Evolutionary conservation across 2,329 filamentous ascomycete species (phyloP).

Genomic region (Hypoxylon sp.): DNA sequence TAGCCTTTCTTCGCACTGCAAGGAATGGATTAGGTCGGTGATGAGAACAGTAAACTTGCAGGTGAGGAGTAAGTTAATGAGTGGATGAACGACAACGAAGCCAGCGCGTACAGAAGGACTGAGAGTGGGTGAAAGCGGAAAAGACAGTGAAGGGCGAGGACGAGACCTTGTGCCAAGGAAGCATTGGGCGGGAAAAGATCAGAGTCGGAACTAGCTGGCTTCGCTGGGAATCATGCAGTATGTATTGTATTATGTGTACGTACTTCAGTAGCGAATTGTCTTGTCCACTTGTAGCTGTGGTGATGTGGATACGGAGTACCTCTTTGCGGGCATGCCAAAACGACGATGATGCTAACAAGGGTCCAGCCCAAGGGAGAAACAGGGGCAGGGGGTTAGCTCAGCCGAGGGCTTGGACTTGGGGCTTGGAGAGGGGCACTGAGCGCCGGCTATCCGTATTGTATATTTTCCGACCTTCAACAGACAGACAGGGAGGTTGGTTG

Average conservation of each 20-base stretch:
- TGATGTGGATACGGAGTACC: slow-evolving; percentile 51
- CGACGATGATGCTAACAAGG: slow-evolving; percentile 53
- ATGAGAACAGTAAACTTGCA: slow-evolving; percentile 43
- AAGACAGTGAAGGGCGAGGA: slow-evolving; percentile 47
- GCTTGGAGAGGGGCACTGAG: slow-evolving; percentile 31
- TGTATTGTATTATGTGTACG: slow-evolving; percentile 30
- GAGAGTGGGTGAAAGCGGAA: slow-evolving; percentile 49
- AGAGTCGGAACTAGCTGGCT: slow-evolving; percentile 42
- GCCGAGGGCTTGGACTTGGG: slow-evolving; percentile 40
- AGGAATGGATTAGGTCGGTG: slow-evolving; percentile 47
- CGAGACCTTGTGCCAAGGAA: slow-evolving; percentile 48
- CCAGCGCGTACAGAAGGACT: slow-evolving; percentile 52
- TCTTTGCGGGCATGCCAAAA: slow-evolving; percentile 49
- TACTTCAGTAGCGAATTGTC: slow-evolving; percentile 11
- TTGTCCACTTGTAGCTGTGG: slow-evolving; percentile 40
- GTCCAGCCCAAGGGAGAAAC: slow-evolving; percentile 44
- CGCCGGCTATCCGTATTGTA: slow-evolving; percentile 25
- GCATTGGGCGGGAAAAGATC: slow-evolving; percentile 49
- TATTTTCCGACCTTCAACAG: slow-evolving; percentile 15
- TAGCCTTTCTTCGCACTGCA: slow-evolving; percentile 42
- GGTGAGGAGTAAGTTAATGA: slow-evolving; percentile 45
- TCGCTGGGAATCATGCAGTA: slow-evolving; percentile 52
- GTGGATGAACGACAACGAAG: slow-evolving; percentile 50
- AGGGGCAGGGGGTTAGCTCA: slow-evolving; percentile 45
- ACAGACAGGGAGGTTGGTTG: slow-evolving; percentile 37